Evolutionary conservation across 305 asterid genomes (phyloP), one percentile per base, ranked within the genome.

Genomic region (Caryopteris hybrid): DNA sequence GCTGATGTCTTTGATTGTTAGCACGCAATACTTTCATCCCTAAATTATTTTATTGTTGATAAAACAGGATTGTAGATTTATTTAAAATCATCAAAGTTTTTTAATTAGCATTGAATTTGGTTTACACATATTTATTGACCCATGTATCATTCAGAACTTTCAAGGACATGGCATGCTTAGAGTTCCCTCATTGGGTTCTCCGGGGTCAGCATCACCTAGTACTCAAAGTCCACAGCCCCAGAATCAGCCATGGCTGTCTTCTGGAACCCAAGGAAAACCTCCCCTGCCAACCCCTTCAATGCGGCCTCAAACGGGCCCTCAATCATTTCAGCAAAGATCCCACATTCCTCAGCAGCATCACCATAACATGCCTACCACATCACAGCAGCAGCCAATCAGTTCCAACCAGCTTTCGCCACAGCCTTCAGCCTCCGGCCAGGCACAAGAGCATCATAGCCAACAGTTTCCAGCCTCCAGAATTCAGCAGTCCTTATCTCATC

Each of bases 151-250:
- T 58, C 80, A 88, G 96, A 85, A 75, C 80, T 88, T 87, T 79
- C 97, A 85, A 78, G 93, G 93, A 59, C 96, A 85, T 48, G 75
- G 96, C 27, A 84, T 90, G 83, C 76, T 86, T 31, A 88, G 97
- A 81, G 86, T 68, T 65, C 75, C 90, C 68, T 70, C 96, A 3
- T 57, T 80, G 64, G 92, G 87, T 53, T 77, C 88, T 61, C 76
- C 97, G n/a, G 83, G 74, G 4, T 74, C 89, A 38, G 85, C 87
- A n/a, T 81, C 87, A 8, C 80, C 92, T 64, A 72, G 74, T 72
- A 74, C 85, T 50, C 97, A 85, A 71, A 76, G 77, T 74, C 45
- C 80, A 17, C 89, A 70, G 70, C 10, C 79, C 73, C 97, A 80
- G 69, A 90, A 81, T 70, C 97, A 90, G 70, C 97, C 95, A 22